Percentiles rank a stretch among this genome's conserved stretches.
phyloP scores from a whole-genome alignment of 2,329 filamentous ascomycete genomes.

The Colletotrichum viniferum region DNA sequence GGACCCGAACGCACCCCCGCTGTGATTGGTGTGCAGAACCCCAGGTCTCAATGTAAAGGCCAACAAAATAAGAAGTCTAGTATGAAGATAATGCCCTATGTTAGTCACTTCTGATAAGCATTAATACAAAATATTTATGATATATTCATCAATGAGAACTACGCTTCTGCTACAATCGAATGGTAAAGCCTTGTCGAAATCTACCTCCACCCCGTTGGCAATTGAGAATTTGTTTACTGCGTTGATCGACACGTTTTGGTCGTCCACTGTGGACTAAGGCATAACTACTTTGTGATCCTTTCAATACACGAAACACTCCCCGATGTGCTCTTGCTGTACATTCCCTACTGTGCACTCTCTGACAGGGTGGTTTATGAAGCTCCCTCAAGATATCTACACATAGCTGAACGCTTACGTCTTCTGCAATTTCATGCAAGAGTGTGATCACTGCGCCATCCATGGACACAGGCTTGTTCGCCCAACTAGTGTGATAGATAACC shows the following conservation, averaged over 20 bases:
- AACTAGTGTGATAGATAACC: neutral
- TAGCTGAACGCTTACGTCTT: neutral
- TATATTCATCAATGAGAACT: neutral
- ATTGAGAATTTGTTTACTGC: neutral
- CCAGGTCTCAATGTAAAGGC: neutral
- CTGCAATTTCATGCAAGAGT: neutral
- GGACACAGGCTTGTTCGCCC: neutral
- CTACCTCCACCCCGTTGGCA: neutral
- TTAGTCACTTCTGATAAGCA: neutral
- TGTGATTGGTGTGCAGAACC: constrained; percentile 5
- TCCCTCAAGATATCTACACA: neutral
- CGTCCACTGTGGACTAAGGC: neutral
- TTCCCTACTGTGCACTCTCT: neutral
- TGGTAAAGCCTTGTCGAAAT: neutral
- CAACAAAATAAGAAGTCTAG: neutral
- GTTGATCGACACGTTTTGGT: neutral
- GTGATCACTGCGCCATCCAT: neutral
- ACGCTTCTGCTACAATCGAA: neutral
- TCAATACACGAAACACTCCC: neutral
- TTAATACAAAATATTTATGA: neutral
- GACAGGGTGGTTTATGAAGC: neutral
- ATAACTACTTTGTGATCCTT: neutral
- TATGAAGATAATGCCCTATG: neutral
- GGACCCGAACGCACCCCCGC: constrained; percentile 61
- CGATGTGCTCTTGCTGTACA: no score